These are phyloP conservation scores for Entomortierella lignicola DNA, from an alignment of 192 early-diverging fungal genomes.

Conservation along the genomic window DNA sequence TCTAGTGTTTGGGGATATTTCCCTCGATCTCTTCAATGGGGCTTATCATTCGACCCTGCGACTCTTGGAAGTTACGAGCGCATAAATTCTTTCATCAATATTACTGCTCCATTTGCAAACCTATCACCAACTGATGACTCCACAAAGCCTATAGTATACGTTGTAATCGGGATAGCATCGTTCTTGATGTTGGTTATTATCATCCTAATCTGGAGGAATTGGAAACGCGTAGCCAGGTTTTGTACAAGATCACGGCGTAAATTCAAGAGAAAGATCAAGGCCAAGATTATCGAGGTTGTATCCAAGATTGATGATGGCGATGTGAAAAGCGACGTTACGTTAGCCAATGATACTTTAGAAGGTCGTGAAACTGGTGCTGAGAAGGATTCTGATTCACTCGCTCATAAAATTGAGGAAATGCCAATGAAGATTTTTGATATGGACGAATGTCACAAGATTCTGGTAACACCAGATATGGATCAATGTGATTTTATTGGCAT, in stretches of 20 bases:
- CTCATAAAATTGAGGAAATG: neutral
- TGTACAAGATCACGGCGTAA: neutral
- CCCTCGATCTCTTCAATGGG: neutral
- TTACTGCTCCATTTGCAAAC: neutral
- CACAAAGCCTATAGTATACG: neutral
- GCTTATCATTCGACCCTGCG: neutral
- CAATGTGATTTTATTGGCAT: neutral
- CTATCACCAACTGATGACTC: neutral
- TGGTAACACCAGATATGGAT: constrained; percentile 4
- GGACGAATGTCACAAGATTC: neutral
- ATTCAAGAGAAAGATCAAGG: neutral
- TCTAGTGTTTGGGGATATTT: neutral
- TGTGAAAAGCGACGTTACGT: neutral
- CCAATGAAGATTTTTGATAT: neutral
- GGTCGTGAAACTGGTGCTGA: neutral
- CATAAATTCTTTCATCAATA: neutral
- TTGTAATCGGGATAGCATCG: neutral
- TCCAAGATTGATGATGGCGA: neutral
- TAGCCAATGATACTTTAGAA: neutral
- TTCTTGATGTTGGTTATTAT: neutral
- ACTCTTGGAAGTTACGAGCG: neutral
- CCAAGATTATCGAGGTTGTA: constrained; percentile 1
- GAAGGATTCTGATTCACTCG: neutral
- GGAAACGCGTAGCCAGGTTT: neutral
- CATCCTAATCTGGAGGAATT: neutral